Conservation (phyloP, 257 asterid species). For the Fraxinus anomala region DNA sequence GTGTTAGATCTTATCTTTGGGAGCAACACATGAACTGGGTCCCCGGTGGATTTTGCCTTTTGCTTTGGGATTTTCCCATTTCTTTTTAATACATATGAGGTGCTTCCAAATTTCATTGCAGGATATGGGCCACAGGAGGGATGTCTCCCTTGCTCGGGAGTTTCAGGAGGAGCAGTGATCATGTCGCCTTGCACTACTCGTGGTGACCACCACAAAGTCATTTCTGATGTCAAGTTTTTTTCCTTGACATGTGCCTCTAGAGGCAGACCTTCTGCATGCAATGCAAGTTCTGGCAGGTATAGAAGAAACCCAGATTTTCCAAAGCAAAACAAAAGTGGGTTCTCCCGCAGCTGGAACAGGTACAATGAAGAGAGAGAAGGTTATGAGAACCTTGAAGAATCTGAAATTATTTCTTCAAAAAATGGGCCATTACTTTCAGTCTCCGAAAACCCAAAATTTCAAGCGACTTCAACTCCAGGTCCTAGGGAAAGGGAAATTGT, state of each 20-base stretch:
- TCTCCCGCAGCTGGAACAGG: constrained; percentile 67
- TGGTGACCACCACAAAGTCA: constrained; percentile 37
- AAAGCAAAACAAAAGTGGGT: constrained; percentile 67
- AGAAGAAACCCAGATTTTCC: constrained; percentile 73
- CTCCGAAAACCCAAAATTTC: constrained; percentile 56
- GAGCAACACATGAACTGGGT: neutral
- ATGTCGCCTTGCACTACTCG: constrained; percentile 43
- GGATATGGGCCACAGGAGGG: constrained; percentile 69
- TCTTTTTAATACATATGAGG: constrained; percentile 2
- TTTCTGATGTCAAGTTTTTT: constrained; percentile 41
- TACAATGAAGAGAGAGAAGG: constrained; percentile 62
- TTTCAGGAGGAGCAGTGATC: constrained; percentile 58
- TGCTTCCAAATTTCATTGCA: constrained; percentile 35
- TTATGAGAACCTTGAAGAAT: constrained; percentile 60
- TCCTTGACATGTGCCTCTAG: constrained; percentile 43
- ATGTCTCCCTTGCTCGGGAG: constrained; percentile 56
- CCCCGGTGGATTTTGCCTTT: neutral
- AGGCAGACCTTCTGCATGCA: constrained; percentile 47
- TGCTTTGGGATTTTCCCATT: constrained; percentile 6
- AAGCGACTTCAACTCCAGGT: constrained; percentile 75
- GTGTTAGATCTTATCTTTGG: neutral
- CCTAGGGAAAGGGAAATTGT: constrained; percentile 91
- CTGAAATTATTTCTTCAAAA: constrained; percentile 63
- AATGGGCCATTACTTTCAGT: constrained; percentile 68
- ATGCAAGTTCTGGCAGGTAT: constrained; percentile 63